Percentiles rank a stretch among this genome's conserved stretches.
Conservation (phyloP, 2,329 filamentous ascomycete species). For the Fusarium austroafricanum region DNA sequence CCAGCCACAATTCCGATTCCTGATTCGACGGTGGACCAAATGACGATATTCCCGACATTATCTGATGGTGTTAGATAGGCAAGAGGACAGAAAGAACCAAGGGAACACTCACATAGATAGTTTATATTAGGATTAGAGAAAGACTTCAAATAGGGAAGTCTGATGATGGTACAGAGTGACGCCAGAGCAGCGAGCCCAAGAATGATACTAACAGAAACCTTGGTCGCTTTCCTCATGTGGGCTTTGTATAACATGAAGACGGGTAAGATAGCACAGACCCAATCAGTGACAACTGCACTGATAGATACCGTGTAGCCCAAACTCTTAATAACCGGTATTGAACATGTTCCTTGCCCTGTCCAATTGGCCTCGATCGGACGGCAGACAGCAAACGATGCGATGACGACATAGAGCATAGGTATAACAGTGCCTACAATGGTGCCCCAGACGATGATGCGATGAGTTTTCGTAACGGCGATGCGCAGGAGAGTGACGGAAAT, state of each 20-base stretch:
- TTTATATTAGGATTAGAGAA: neutral
- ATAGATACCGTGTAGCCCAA: conserved; percentile 23
- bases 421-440: conserved; percentile 7
- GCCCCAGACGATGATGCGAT: conserved; percentile 21
- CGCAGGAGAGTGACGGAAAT: conserved; percentile 31
- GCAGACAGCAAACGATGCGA: conserved; percentile 8
- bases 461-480: conserved; percentile 15
- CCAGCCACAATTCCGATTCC: conserved; percentile 33
- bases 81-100: fast-evolving
- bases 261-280: conserved; percentile 25
- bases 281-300: conserved; percentile 16
- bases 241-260: conserved; percentile 34
- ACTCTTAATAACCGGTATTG: neutral
- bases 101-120: conserved; percentile 18
- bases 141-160: conserved; percentile 26
- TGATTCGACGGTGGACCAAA: conserved; percentile 35
- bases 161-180: conserved; percentile 25
- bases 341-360: neutral
- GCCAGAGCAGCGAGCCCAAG: conserved; percentile 33
- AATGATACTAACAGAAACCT: conserved; percentile 27
- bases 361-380: conserved; percentile 5
- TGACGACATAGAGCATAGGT: conserved; percentile 5
- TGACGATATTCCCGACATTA: conserved; percentile 10
- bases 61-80: neutral
- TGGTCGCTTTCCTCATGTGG: conserved; percentile 24